Evolutionary conservation across 169 alveolate genomes (phyloP).

Genomic region (Babesia bovis): DNA sequence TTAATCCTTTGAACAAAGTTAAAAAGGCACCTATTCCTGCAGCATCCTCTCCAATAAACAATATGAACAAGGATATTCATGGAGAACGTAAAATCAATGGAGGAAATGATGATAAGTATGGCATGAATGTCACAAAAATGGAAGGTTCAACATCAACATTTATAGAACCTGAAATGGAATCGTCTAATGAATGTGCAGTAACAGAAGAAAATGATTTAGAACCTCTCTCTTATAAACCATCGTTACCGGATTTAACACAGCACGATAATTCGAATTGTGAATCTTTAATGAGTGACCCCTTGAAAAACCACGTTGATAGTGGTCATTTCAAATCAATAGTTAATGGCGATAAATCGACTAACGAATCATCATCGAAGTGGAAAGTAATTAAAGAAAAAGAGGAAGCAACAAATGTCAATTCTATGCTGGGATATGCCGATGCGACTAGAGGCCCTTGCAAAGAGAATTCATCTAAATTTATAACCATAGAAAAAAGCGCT

Average conservation of each 20-base stretch:
- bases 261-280: not conserved
- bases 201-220: not conserved
- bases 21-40: not conserved
- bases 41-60: not conserved
- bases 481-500: slow-evolving; percentile 9
- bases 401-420: not conserved
- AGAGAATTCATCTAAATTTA: slow-evolving; percentile 8
- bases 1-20: slow-evolving; percentile 14
- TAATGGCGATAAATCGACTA: not conserved
- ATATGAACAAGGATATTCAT: not conserved
- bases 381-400: not conserved
- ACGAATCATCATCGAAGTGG: not conserved
- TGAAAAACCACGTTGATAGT: no score
- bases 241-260: not conserved
- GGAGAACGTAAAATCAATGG: no score
- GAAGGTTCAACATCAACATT: not conserved
- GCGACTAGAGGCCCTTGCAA: not conserved
- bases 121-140: not conserved
- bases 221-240: no score
- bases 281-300: not conserved
- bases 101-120: not conserved
- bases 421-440: not conserved
- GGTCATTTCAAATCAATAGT: no score
- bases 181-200: not conserved
- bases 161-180: not conserved